Percentiles rank a stretch among this genome's conserved stretches.
Evolutionary conservation across 805 yeast species (phyloP).

Genomic region (Candida rishiriensis): DNA sequence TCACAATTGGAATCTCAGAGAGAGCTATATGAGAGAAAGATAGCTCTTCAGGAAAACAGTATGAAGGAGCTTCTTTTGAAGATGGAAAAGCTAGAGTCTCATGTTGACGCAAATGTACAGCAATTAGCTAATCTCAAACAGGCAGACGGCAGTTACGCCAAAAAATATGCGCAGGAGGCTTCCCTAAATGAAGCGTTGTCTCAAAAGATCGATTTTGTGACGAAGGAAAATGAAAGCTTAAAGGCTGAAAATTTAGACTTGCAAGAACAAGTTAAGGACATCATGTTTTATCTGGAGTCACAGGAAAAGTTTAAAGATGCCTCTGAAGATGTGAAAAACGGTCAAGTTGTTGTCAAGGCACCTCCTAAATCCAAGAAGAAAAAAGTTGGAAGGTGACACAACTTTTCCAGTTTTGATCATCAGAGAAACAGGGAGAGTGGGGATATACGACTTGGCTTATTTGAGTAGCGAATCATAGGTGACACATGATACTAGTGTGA

Average conservation of each 20-base stretch:
- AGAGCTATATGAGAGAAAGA: constrained; percentile 65
- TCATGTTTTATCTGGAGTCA: constrained; percentile 76
- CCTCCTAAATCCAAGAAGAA: constrained; percentile 6
- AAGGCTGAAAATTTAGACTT: constrained; percentile 43
- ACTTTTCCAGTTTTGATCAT: not conserved
- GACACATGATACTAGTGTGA: too few relatives aligned
- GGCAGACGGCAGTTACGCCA: constrained; percentile 13
- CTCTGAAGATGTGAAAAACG: constrained; percentile 68
- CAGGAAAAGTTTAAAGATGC: constrained; percentile 70
- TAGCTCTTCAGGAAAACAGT: constrained; percentile 28
- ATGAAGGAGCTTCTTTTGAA: constrained; percentile 5
- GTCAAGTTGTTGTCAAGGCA: constrained; percentile 48
- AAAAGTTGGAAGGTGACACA: constrained; percentile 2
- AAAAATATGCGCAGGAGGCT: constrained; percentile 43
- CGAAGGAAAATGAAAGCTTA: constrained; percentile 30
- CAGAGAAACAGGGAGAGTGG: too few relatives aligned
- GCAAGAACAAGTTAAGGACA: constrained; percentile 62
- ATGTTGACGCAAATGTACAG: constrained; percentile 7
- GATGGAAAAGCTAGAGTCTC: constrained; percentile 5
- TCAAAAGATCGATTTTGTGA: constrained; percentile 35
- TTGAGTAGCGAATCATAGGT: too few relatives aligned
- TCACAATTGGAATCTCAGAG: constrained; percentile 84
- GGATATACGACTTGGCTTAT: too few relatives aligned
- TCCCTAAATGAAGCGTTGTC: constrained; percentile 38
- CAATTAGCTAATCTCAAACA: constrained; percentile 17